Percentiles rank a stretch among this genome's conserved stretches.
Evolutionary conservation across 352 stramenopile species (phyloP).

Genomic region (Plasmopara viticola): DNA sequence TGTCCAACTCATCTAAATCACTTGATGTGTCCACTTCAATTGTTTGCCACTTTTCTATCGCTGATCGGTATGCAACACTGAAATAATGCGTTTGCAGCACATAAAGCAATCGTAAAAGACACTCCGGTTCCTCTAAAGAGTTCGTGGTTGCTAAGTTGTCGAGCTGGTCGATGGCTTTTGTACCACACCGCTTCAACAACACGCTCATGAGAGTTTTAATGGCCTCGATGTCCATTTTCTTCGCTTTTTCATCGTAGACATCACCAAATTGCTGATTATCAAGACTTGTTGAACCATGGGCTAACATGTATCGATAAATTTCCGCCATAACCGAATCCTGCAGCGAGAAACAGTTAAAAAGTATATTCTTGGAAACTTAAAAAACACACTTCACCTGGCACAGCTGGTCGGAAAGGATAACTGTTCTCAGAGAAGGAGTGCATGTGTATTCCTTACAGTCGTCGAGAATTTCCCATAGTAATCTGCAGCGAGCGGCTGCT

Average conservation of each 20-base stretch:
- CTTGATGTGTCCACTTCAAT: not conserved
- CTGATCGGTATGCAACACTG: conserved; percentile 20
- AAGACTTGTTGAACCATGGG: conserved; percentile 2
- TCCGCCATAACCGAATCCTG: conserved; percentile 25
- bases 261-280: not conserved
- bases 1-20: not conserved
- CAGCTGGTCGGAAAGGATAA: conserved; percentile 20
- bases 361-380: not conserved
- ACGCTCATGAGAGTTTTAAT: conserved; percentile 21
- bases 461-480: conserved; percentile 19
- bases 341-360: not conserved
- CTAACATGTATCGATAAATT: conserved; percentile 17
- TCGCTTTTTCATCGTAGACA: conserved; percentile 1
- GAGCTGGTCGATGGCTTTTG: conserved; percentile 16
- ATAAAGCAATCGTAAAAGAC: conserved; percentile 30
- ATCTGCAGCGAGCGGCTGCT: conserved; percentile 3
- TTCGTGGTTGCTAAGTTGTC: conserved; percentile 14
- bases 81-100: conserved; percentile 40
- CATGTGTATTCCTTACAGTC: conserved; percentile 7
- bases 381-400: conserved; percentile 13
- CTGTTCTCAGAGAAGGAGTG: conserved; percentile 18
- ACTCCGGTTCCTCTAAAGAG: conserved; percentile 16
- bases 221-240: conserved; percentile 5
- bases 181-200: conserved; percentile 20
- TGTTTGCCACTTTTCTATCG: not conserved